Percentiles rank a stretch among this genome's conserved stretches.
Conservation (phyloP, 805 yeast species). For the Lipomyces japonicus region DNA sequence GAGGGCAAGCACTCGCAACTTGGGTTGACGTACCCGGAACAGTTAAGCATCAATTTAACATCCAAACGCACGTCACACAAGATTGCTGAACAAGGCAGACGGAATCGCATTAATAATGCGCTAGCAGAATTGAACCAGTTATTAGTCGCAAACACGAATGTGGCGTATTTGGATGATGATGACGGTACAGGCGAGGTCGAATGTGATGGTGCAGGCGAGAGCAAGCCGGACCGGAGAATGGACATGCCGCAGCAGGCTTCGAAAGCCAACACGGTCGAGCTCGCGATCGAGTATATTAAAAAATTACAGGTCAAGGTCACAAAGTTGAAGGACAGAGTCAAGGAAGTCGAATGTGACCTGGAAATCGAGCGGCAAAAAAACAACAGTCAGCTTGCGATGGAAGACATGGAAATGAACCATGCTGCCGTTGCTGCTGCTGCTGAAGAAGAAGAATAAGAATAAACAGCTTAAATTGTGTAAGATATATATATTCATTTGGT, state of each 20-base stretch:
- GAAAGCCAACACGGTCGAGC: slow-evolving; percentile 92
- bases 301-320: slow-evolving; percentile 43
- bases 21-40: slow-evolving; percentile 43
- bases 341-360: slow-evolving; percentile 4
- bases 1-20: slow-evolving; percentile 44
- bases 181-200: slow-evolving; percentile 39
- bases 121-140: slow-evolving; percentile 67
- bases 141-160: slow-evolving; percentile 47
- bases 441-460: not conserved
- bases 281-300: slow-evolving; percentile 70
- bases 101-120: slow-evolving; percentile 88
- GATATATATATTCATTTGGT: not conserved
- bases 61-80: slow-evolving; percentile 73
- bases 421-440: slow-evolving; percentile 1
- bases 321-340: slow-evolving; percentile 20
- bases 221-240: slow-evolving; percentile 49
- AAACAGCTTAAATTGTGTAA: not conserved
- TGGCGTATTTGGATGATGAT: slow-evolving; percentile 26
- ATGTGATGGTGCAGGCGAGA: slow-evolving; percentile 43
- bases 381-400: not conserved
- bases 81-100: slow-evolving; percentile 91
- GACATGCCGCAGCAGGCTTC: slow-evolving; percentile 40
- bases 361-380: slow-evolving; percentile 5
- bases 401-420: not conserved
- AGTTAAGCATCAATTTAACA: slow-evolving; percentile 39